Base-by-base conservation (phyloP, 805 yeast genomes). In the Ogataea polymorpha region DNA sequence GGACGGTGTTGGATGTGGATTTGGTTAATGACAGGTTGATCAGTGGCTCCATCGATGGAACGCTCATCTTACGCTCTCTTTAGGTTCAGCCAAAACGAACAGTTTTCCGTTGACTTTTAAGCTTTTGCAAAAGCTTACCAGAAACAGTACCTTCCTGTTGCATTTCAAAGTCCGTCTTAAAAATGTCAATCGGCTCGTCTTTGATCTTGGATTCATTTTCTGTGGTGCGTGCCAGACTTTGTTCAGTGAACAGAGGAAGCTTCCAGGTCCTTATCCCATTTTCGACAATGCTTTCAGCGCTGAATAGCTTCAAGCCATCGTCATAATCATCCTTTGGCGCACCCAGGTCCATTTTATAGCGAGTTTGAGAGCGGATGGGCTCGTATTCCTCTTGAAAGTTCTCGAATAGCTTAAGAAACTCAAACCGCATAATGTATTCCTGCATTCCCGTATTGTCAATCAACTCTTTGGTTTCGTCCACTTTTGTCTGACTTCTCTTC, bases 391-490 rank as follows among this genome's bases (percentile, higher is more conserved):
- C 66, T n/a, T 41, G 33, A 7, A 48, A 36, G 2, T 50, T 49
- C 8, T 56, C 54, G 16, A 57, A 62, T 49, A 62, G 50, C 15
- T 56, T 50, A 39, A 79, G 54, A 50, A 80, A 80, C 21, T 67
- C 60, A 49, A 77, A 79, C 37, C 63, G 58, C 49, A 76, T 62
- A 13, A 80, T 71, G 48, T 67, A 79, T 13, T 77, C 68, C 49
- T 75, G 79, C 69, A 80, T 79, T 9, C 77, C 80, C 0, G 60
- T 52, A 63, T 80, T 80, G 50, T 80, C 86, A 33, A 79, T 78
- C 32, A 79, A 71, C 35, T 72, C 73, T 15, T 27, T 39, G 11
- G 42, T 48, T 2, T 51, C 51, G 9, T 45, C 48, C 8, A 59
- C 62, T 9, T 44, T 32, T 6, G 46, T 45, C 25, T 49, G 48